These are phyloP conservation scores for Tylopilus plumbeoviolaceoides DNA, from an alignment of 768 basidiomycete species.

Conservation along the genomic window DNA sequence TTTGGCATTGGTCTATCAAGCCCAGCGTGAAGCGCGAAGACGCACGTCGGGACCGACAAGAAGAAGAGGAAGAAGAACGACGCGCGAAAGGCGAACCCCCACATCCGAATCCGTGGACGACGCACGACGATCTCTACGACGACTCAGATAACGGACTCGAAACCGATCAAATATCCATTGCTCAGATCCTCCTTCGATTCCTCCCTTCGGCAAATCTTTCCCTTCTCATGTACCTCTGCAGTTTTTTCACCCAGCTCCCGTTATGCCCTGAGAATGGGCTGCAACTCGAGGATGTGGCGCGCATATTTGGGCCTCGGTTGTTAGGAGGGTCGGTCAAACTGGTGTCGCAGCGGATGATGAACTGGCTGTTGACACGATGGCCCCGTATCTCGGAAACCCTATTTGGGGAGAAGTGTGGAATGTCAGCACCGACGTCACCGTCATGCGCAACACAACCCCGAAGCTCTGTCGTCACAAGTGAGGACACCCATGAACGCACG, in stretches of 20 bases:
- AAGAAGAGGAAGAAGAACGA: conserved; percentile 32
- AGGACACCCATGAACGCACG: background rate
- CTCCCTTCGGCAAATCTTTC: conserved; percentile 39
- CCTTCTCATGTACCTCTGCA: conserved; percentile 42
- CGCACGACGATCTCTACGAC: conserved; percentile 15
- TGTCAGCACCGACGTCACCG: conserved; percentile 15
- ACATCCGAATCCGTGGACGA: conserved; percentile 7
- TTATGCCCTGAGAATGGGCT: conserved; percentile 48
- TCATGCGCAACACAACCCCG: background rate
- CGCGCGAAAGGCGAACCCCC: conserved; percentile 27
- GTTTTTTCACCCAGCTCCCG: conserved; percentile 50
- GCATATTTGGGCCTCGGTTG: conserved; percentile 43
- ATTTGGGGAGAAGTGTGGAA: conserved; percentile 25
- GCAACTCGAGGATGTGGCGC: conserved; percentile 41
- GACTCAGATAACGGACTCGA: conserved; percentile 26
- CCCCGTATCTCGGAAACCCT: conserved; percentile 23
- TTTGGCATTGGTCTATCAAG: conserved; percentile 43
- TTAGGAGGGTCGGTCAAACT: conserved; percentile 32
- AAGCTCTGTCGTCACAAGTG: background rate
- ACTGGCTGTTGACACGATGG: conserved; percentile 32
- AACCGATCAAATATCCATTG: conserved; percentile 34
- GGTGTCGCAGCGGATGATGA: conserved; percentile 28
- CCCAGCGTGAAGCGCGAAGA: conserved; percentile 38
- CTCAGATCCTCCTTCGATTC: conserved; percentile 49
- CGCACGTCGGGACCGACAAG: conserved; percentile 25